Conservation (phyloP, 2,329 filamentous ascomycete species). For the Albophoma yamanashiensis region DNA sequence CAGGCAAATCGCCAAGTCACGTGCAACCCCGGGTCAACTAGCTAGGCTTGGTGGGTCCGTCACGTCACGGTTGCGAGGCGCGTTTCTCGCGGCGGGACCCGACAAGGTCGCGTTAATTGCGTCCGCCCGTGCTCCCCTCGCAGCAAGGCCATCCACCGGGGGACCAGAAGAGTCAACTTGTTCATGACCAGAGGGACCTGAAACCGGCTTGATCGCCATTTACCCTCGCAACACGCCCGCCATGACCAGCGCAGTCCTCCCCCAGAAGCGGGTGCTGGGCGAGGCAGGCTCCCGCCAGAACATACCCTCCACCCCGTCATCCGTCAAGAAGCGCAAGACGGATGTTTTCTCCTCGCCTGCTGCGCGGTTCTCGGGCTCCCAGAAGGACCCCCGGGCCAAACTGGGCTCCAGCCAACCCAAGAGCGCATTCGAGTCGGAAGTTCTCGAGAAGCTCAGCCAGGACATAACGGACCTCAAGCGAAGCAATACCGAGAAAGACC, state of each 20-base stretch:
- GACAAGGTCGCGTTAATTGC: not conserved
- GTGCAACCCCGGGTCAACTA: conserved; percentile 12
- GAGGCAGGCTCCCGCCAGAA: conserved; percentile 58
- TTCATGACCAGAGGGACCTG: not conserved
- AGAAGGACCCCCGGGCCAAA: conserved; percentile 50
- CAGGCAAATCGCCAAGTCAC: conserved; percentile 19
- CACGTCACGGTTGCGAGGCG: conserved; percentile 26
- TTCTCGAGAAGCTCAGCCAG: conserved; percentile 91
- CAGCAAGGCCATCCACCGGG: conserved; percentile 1
- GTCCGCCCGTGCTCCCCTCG: not conserved
- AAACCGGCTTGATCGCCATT: not conserved
- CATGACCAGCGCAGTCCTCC: conserved; percentile 42
- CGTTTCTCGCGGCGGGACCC: conserved; percentile 14
- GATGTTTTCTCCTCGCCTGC: conserved; percentile 49
- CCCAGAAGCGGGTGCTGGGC: conserved; percentile 64
- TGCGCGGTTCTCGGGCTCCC: conserved; percentile 50
- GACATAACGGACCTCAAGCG: conserved; percentile 79
- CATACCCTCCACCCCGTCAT: conserved; percentile 41
- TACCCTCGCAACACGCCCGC: conserved; percentile 1
- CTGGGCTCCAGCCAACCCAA: conserved; percentile 67
- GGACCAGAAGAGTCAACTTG: not conserved
- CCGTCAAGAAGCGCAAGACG: conserved; percentile 76
- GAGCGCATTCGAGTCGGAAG: conserved; percentile 86
- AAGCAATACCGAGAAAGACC: conserved; percentile 84
- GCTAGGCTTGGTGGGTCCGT: conserved; percentile 15